Conservation (phyloP, 805 yeast genomes). For the Clavispora phyllophila region DNA sequence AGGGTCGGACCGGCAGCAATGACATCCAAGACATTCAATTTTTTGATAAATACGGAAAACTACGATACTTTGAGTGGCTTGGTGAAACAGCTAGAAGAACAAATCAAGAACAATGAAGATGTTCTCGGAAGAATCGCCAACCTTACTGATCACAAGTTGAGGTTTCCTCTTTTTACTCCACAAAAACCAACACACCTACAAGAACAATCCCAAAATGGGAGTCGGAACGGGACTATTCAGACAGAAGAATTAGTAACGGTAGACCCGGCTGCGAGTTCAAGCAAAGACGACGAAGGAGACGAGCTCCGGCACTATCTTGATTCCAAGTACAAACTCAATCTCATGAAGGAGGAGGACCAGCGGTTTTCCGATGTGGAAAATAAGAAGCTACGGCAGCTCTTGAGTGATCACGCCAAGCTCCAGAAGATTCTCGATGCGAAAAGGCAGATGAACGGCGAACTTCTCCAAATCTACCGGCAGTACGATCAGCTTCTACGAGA, state of each 20-base stretch:
- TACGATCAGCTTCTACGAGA: constrained; percentile 28
- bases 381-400: constrained; percentile 18
- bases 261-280: no score
- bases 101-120: constrained; percentile 22
- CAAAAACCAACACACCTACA: neutral
- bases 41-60: constrained; percentile 27
- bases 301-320: constrained; percentile 25
- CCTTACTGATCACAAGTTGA: constrained; percentile 19
- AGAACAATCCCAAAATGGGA: neutral
- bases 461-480: constrained; percentile 18
- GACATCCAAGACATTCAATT: constrained; percentile 4
- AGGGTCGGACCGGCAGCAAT: neutral
- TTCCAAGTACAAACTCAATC: constrained; percentile 6
- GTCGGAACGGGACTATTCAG: no score
- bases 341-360: constrained; percentile 3
- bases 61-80: constrained; percentile 25
- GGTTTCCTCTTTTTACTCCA: constrained; percentile 5
- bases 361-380: constrained; percentile 8
- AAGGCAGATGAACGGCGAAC: constrained; percentile 18
- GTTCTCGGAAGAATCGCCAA: constrained; percentile 18
- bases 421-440: constrained; percentile 16
- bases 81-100: constrained; percentile 13
- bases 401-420: constrained; percentile 25
- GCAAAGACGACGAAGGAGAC: constrained; percentile 11
- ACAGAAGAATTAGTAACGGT: no score